Conservation (phyloP, 192 early-diverging fungal species). For the Coemansia sp. region DNA sequence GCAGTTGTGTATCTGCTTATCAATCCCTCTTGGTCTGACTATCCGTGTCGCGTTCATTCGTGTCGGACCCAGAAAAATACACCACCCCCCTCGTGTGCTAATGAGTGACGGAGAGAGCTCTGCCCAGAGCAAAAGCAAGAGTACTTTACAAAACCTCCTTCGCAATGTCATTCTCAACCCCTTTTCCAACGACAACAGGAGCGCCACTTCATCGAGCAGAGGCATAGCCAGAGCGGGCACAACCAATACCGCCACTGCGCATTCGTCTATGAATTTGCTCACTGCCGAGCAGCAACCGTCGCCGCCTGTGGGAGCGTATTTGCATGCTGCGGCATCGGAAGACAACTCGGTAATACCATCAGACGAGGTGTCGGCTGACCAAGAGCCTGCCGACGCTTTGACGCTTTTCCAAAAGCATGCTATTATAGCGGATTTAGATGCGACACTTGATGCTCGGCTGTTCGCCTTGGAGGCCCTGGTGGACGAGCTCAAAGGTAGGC, state of each 20-base stretch:
- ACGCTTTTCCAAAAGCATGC: conserved; percentile 20
- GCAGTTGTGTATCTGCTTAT: background rate
- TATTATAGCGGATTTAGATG: conserved; percentile 16
- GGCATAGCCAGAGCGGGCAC: conserved; percentile 9
- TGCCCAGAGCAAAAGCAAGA: conserved; percentile 12
- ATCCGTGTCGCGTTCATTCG: background rate
- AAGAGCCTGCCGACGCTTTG: conserved; percentile 29
- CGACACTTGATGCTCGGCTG: conserved; percentile 29
- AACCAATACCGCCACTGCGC: background rate
- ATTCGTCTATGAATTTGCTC: conserved; percentile 8
- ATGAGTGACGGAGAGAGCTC: conserved; percentile 25
- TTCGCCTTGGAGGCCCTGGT: conserved; percentile 25
- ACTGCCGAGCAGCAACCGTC: background rate
- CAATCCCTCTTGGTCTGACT: background rate
- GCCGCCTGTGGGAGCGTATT: background rate
- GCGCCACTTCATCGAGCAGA: background rate
- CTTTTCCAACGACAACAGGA: conserved; percentile 29
- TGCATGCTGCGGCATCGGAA: background rate
- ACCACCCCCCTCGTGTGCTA: background rate
- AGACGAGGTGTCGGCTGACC: conserved; percentile 8
- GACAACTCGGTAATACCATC: background rate
- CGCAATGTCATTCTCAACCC: conserved; percentile 49
- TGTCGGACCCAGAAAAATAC: background rate
- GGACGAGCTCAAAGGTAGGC: conserved; percentile 16
- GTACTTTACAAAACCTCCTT: conserved; percentile 29